Percentiles rank a stretch among this genome's conserved stretches.
These are phyloP conservation scores for Escovopsis sp. DNA, from an alignment of 2,329 filamentous ascomycete genomes.

Conservation along the genomic window DNA sequence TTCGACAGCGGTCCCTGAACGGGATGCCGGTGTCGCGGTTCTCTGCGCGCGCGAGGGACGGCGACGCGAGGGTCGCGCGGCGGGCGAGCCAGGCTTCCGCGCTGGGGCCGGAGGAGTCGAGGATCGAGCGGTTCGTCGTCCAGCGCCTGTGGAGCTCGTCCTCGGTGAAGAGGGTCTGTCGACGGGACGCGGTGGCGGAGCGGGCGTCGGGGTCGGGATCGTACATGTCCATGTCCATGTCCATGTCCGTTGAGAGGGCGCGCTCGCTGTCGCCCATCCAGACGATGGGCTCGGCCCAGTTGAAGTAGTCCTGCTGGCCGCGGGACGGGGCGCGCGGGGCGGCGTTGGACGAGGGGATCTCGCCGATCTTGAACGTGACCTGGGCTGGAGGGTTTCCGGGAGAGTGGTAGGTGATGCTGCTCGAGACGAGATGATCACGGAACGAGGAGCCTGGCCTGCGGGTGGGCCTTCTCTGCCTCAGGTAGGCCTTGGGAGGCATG, in stretches of 20 bases:
- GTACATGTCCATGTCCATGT: constrained; percentile 10
- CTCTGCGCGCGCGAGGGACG: constrained; percentile 5
- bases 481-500: background rate
- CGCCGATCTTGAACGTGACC: constrained; percentile 4
- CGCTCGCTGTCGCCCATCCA: constrained; percentile 8
- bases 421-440: background rate
- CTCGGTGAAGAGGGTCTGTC: constrained; percentile 4
- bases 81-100: background rate
- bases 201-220: constrained; percentile 19
- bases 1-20: constrained; percentile 14
- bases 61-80: constrained; percentile 1
- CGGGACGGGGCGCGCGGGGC: constrained; percentile 9
- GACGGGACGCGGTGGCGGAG: constrained; percentile 5
- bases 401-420: background rate
- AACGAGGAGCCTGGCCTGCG: background rate
- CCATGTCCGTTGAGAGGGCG: constrained; percentile 1
- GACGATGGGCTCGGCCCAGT: constrained; percentile 16
- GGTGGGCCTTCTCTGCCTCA: background rate
- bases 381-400: background rate
- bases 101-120: constrained; percentile 11
- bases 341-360: constrained; percentile 12
- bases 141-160: constrained; percentile 6
- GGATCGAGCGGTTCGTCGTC: constrained; percentile 9
- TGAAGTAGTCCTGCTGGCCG: constrained; percentile 4
- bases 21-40: constrained; percentile 12